Base-by-base conservation (phyloP, 306 rosid species). In the Lupinus albus region DNA sequence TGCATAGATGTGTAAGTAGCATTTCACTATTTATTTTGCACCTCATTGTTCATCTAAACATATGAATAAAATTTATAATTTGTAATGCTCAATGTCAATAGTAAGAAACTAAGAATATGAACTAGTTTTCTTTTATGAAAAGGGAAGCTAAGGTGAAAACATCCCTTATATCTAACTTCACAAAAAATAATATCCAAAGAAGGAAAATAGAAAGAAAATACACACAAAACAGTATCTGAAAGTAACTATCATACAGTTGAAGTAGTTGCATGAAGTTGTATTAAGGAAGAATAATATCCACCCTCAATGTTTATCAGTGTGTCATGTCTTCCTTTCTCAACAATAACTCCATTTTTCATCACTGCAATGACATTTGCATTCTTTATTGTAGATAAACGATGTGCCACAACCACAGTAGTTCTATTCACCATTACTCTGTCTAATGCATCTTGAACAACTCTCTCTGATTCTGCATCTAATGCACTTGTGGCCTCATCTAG, bases 401-500 rank as follows among this genome's bases (percentile, higher is more conserved):
- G 96, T 7, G 96, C 96, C 39, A 87, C 89, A 6, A 87, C 82
- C 52, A 87, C 81, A 1, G 96, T 87, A 11, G 91, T 89, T 50
- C 91, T 64, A 57, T 75, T 80, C 30, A 87, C 81, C 89, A 89
- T 83, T 58, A 87, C 93, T 67, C 36, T 74, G 62, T 89, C 91
- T 52, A 89, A 77, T 61, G 96, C 96, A 41, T 85, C 93, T 76
- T 89, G 96, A 38, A 89, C 96, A 10, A 87, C 87, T 71, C 81
- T 80, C 78, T 89, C 96, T 9, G 93, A 89, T 62, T 89, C 93
- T 0, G 89, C 93, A 35, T 89, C 96, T 4, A 89, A 67, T 14
- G 96, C 96, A 50, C 96, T 89, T 0, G 93, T 87, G 20, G 96
- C 93, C 79, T 89, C 96, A 59, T 89, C 96, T 20, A 89, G 70